phyloP scores from a whole-genome alignment of 306 rosid species.

The Albizia julibrissin region DNA sequence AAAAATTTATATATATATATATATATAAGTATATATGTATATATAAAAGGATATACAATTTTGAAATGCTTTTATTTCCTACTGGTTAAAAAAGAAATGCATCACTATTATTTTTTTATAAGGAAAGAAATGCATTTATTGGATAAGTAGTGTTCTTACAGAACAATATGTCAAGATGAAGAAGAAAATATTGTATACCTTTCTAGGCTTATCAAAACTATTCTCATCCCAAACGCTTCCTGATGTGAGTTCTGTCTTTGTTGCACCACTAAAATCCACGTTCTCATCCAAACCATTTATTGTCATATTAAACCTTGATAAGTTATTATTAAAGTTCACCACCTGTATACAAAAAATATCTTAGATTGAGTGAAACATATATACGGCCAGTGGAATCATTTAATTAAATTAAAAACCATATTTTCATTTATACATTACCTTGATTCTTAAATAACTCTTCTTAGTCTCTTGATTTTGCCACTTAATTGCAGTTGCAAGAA shows the following conservation, averaged over 20 bases:
- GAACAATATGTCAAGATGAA: too few relatives aligned
- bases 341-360: background rate
- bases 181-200: background rate
- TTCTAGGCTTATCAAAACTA: slow-evolving; percentile 48
- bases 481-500: slow-evolving; percentile 52
- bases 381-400: background rate
- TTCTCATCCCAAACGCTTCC: slow-evolving; percentile 56
- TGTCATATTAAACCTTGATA: background rate
- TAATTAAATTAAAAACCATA: background rate
- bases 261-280: background rate
- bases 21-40: too few relatives aligned
- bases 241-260: background rate
- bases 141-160: too few relatives aligned
- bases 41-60: too few relatives aligned
- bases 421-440: slow-evolving; percentile 35
- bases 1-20: too few relatives aligned
- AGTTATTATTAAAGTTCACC: background rate
- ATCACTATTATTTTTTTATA: too few relatives aligned
- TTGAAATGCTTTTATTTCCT: too few relatives aligned
- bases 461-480: slow-evolving; percentile 42
- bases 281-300: background rate
- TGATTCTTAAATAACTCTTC: slow-evolving; percentile 44
- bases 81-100: too few relatives aligned
- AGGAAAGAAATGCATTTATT: too few relatives aligned
- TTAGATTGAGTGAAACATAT: background rate